Evolutionary conservation across 768 basidiomycete species (phyloP).

Genomic region (Russula brevipes): DNA sequence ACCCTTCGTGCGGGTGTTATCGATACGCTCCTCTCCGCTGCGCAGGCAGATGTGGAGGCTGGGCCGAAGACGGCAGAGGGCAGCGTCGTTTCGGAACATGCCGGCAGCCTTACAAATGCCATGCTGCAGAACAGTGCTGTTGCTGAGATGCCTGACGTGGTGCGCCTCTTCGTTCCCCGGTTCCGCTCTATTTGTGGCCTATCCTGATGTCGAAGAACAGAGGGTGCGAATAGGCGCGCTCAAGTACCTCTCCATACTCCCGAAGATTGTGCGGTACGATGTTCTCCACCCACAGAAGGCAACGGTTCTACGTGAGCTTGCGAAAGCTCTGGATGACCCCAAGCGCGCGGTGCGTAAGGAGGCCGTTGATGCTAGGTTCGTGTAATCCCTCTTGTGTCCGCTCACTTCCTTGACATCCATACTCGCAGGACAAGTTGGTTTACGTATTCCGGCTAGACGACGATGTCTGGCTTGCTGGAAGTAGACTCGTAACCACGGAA

Average conservation of each 20-base stretch:
- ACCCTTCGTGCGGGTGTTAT: constrained; percentile 76
- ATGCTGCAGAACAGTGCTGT: constrained; percentile 64
- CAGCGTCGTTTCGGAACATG: constrained; percentile 56
- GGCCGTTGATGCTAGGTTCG: constrained; percentile 74
- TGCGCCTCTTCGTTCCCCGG: constrained; percentile 32
- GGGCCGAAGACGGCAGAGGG: constrained; percentile 30
- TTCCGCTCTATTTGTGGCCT: neutral
- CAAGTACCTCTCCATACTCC: constrained; percentile 66
- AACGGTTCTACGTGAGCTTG: constrained; percentile 67
- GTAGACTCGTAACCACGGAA: neutral
- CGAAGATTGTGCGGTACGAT: constrained; percentile 74
- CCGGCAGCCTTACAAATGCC: constrained; percentile 58
- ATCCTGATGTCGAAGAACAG: constrained; percentile 37
- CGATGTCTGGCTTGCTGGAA: neutral
- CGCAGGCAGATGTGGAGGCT: constrained; percentile 50
- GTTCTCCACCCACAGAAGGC: constrained; percentile 76
- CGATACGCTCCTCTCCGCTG: constrained; percentile 66
- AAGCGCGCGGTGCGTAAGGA: constrained; percentile 76
- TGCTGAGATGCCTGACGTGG: constrained; percentile 50
- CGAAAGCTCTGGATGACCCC: constrained; percentile 81
- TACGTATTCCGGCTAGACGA: constrained; percentile 20
- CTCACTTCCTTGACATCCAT: neutral
- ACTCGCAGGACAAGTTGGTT: constrained; percentile 19
- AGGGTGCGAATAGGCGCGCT: constrained; percentile 72
- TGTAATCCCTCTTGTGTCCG: neutral